Evolutionary conservation across 2,329 filamentous ascomycete genomes (phyloP), one percentile per base, ranked within the genome.

Genomic region (Neonectria ditissima): DNA sequence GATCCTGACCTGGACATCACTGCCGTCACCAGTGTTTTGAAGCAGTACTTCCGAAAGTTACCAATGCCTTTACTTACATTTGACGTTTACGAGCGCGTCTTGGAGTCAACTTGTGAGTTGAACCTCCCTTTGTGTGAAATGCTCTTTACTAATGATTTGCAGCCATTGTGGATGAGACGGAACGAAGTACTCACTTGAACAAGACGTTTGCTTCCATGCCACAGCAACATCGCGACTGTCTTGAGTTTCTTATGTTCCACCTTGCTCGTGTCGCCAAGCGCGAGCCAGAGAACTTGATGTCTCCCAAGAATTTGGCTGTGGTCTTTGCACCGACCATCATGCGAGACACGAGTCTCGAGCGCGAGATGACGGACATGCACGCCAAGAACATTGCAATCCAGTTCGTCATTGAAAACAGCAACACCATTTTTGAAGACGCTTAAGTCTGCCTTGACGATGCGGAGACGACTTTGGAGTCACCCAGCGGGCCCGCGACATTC

Each of bases 281-380:
- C 68, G 92, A 97, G 76, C 87, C 86, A 41, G 92, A 97, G 77
- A 98, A 98, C 75, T 79, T 97, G 78, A 99, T 99, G 96, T 97
- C 93, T 24, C 92, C 95, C 60, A 92, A 97, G 80, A 99, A 99
- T 76, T 82, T 98, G 65, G 94, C 96, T 4, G 96, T 99, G 44
- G 96, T 99, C 39, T 99, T 99, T 77, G 96, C 96, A 9, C 96
- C 96, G 8, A 99, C 96, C 1, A 97, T 99, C 72, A 97, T 99
- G 93, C 89, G 95, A 71, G 94, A 97, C 60, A 86, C 90, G 75
- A 95, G 91, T 74, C 87, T 98, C 65, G 93, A 97, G 78, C 90
- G 94, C 65, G 96, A 99, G 79, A 97, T 99, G 89, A 95, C 91
- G 30, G 96, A 99, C 77, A 97, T 97, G 85, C 92, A 96, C 76